phyloP scores from a whole-genome alignment of 768 basidiomycete species.

The Pluteus cervinus region DNA sequence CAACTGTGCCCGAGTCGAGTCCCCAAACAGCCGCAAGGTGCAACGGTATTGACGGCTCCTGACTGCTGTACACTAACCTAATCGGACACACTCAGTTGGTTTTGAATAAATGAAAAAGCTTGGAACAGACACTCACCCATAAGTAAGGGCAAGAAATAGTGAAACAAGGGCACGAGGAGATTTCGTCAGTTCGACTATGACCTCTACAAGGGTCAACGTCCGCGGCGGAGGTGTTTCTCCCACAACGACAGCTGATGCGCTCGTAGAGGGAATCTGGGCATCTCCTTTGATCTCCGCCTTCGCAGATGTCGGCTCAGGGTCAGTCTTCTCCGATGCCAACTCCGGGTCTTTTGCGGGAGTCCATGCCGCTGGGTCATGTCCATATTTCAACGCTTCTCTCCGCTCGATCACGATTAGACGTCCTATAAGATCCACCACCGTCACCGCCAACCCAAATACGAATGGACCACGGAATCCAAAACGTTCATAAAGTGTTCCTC shows the following conservation, averaged over 20 bases:
- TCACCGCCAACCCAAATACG: constrained; percentile 41
- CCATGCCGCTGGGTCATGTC: constrained; percentile 34
- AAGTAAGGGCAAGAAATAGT: constrained; percentile 39
- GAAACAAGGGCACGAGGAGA: constrained; percentile 46
- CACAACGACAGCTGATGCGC: too few relatives aligned
- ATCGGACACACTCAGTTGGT: constrained; percentile 1
- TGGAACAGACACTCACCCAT: constrained; percentile 40
- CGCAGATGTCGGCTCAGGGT: too few relatives aligned
- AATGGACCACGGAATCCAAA: constrained; percentile 62
- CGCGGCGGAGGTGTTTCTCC: too few relatives aligned
- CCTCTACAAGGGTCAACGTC: constrained; percentile 31
- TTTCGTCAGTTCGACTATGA: constrained; percentile 34
- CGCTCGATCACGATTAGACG: constrained; percentile 54
- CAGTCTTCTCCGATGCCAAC: too few relatives aligned
- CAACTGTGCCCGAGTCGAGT: constrained; percentile 44
- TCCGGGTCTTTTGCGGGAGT: too few relatives aligned
- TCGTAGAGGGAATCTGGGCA: too few relatives aligned
- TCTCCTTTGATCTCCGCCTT: too few relatives aligned
- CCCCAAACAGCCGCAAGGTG: constrained; percentile 46
- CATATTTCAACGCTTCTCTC: constrained; percentile 43
- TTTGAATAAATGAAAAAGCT: constrained; percentile 1
- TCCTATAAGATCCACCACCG: constrained; percentile 44
- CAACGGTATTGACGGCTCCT: constrained; percentile 54
- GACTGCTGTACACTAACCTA: constrained; percentile 42
- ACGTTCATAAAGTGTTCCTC: constrained; percentile 44